phyloP scores from a whole-genome alignment of 257 asterid species.

The Solanum rostratum region DNA sequence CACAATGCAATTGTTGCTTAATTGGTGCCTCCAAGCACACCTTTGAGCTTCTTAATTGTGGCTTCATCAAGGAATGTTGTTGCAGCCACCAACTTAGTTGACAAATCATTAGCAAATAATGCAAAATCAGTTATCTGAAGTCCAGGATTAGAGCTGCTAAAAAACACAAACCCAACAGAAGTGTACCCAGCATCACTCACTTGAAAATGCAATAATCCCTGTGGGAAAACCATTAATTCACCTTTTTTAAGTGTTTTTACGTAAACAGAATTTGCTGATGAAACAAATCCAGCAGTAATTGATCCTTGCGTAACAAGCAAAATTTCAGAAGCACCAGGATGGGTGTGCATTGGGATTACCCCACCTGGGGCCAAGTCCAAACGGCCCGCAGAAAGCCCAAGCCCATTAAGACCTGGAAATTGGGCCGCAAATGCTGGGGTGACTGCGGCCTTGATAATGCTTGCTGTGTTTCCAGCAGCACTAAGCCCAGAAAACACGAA shows the following conservation, averaged over 20 bases:
- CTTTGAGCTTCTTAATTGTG: constrained; percentile 43
- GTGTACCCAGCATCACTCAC: constrained; percentile 40
- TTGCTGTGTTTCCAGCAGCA: constrained; percentile 45
- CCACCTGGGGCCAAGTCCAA: constrained; percentile 56
- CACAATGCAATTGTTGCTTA: neutral
- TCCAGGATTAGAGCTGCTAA: constrained; percentile 58
- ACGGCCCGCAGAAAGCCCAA: constrained; percentile 57
- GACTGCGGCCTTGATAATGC: constrained; percentile 57
- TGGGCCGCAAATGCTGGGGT: constrained; percentile 62
- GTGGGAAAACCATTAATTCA: constrained; percentile 54
- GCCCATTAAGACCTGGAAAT: constrained; percentile 63
- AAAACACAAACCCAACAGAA: constrained; percentile 45
- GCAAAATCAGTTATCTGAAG: constrained; percentile 53
- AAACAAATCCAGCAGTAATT: constrained; percentile 38
- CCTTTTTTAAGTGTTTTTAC: constrained; percentile 45
- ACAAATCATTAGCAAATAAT: constrained; percentile 38
- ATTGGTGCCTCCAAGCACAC: constrained; percentile 36
- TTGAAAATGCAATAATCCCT: constrained; percentile 70
- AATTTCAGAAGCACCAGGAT: constrained; percentile 62
- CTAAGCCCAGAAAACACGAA: constrained; percentile 50
- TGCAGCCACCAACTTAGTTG: constrained; percentile 31
- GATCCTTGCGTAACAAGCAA: constrained; percentile 37
- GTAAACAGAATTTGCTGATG: constrained; percentile 45
- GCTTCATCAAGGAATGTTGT: constrained; percentile 53
- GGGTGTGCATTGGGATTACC: constrained; percentile 66